These are phyloP conservation scores for Mucor lusitanicus DNA, from an alignment of 371 early-diverging fungal genomes.

Conservation along the genomic window DNA sequence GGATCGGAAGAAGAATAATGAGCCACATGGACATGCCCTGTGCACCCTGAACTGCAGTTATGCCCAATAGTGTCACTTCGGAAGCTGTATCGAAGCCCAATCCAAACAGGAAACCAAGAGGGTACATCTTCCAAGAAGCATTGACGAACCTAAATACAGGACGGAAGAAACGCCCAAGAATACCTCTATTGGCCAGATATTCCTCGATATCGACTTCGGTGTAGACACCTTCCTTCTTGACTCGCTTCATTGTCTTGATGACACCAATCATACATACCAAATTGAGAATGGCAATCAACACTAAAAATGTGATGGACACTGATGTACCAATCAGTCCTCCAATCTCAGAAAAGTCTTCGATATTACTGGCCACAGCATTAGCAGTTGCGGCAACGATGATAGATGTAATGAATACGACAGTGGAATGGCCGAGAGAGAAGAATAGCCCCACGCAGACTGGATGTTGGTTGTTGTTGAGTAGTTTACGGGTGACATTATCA, in stretches of 20 bases:
- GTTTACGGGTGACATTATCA: constrained; percentile 70
- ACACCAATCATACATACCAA: constrained; percentile 48
- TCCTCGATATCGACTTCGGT: constrained; percentile 51
- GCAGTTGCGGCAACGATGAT: constrained; percentile 57
- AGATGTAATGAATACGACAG: constrained; percentile 60
- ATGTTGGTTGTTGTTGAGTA: constrained; percentile 46
- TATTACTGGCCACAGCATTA: constrained; percentile 46
- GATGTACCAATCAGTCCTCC: constrained; percentile 64
- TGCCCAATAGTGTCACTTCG: constrained; percentile 59
- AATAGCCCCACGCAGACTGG: constrained; percentile 67
- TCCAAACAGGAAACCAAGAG: constrained; percentile 64
- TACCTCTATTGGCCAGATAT: constrained; percentile 36
- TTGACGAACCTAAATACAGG: constrained; percentile 60
- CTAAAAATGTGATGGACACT: constrained; percentile 58
- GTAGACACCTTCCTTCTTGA: constrained; percentile 48
- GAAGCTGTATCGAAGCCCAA: constrained; percentile 76
- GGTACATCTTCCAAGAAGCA: constrained; percentile 71
- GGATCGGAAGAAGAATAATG: constrained; percentile 60
- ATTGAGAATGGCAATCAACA: constrained; percentile 64
- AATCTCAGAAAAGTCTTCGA: constrained; percentile 50
- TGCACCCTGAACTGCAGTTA: constrained; percentile 55
- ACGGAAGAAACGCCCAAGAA: constrained; percentile 56
- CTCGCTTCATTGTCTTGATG: constrained; percentile 33
- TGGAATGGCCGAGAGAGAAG: constrained; percentile 73
- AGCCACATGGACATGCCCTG: constrained; percentile 52